Conservation (phyloP, 257 asterid species). For the Solanum chiquidenum region DNA sequence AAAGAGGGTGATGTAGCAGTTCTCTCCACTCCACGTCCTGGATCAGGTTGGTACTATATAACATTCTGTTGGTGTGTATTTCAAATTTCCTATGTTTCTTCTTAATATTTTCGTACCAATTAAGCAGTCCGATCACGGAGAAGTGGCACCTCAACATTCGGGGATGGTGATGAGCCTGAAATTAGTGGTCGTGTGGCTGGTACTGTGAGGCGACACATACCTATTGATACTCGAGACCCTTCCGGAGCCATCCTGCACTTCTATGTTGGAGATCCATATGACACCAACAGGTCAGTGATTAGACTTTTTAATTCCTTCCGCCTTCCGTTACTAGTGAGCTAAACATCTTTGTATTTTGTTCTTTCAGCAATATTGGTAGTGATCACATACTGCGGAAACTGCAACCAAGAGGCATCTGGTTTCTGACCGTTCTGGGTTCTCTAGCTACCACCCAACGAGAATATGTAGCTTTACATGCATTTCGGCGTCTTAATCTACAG, state of each 20-base stretch:
- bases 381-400: conserved; percentile 88
- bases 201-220: conserved; percentile 85
- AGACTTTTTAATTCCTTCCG: neutral
- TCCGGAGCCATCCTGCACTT: conserved; percentile 89
- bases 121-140: conserved; percentile 61
- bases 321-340: neutral
- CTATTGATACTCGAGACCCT: conserved; percentile 83
- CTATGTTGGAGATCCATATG: conserved; percentile 81
- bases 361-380: conserved; percentile 56
- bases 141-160: conserved; percentile 36
- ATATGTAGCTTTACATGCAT: conserved; percentile 87
- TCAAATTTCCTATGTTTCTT: neutral
- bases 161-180: conserved; percentile 67
- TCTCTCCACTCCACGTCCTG: conserved; percentile 89
- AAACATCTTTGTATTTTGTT: neutral
- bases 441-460: conserved; percentile 96
- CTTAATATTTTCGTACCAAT: neutral
- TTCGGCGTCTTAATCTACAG: conserved; percentile 91
- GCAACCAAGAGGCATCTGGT: conserved; percentile 82
- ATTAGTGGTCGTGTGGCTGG: conserved; percentile 89
- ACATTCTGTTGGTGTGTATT: neutral
- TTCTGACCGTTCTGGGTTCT: conserved; percentile 79
- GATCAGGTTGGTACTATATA: conserved; percentile 42
- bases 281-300: conserved; percentile 54
- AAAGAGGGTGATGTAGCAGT: conserved; percentile 99